Evolutionary conservation across 805 yeast species (phyloP), one percentile per base, ranked within the genome.

Genomic region (Yamadazyma kitorensis): DNA sequence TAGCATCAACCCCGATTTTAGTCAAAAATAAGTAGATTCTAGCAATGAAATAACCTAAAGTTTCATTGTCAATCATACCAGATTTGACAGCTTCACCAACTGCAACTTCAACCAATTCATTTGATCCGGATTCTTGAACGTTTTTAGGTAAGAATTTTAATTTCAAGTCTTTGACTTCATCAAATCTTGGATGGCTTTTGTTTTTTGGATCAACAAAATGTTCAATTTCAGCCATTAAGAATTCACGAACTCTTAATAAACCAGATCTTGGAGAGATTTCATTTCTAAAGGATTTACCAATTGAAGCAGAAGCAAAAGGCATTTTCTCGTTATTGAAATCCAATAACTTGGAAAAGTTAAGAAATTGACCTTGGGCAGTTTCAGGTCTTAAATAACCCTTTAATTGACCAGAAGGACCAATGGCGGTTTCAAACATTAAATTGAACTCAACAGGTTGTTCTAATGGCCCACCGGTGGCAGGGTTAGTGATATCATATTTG

Each of bases 281-380:
- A 65, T 93, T 93, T 74, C 99, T 85, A 76, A 93, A 93, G 10
- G 98, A 89, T 67, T 93, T 93, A 59, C 99, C 99, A 55, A 93
- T 87, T 24, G 97, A 85, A 33, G 98, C 98, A 45, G 96, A 87
- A n/a, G 99, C 99, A 64, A 93, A 93, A 39, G 99, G 99, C 91
- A 94, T 89, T 64, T 81, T 85, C 64, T 83, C 80, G 70, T 93
- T 93, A 78, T 93, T 93, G 74, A 80, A 86, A 55, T 93, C 98
- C 52, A 87, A 77, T 54, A 93, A 74, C 67, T 91, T 94, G 72
- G 79, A 78, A 70, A 93, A 93, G 75, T 93, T 93, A 58, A 93
- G 74, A 63, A 93, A 93, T 70, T 93, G 98, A 56, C 99, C 99
- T 74, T 93, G 99, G 17, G 99, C 99, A 45, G 99, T 93, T 72